A percentile compares a stretch with the other conserved stretches of the same genome.
Evolutionary conservation across 495 filamentous ascomycete species (phyloP).

Genomic region (Tuber calosporum): DNA sequence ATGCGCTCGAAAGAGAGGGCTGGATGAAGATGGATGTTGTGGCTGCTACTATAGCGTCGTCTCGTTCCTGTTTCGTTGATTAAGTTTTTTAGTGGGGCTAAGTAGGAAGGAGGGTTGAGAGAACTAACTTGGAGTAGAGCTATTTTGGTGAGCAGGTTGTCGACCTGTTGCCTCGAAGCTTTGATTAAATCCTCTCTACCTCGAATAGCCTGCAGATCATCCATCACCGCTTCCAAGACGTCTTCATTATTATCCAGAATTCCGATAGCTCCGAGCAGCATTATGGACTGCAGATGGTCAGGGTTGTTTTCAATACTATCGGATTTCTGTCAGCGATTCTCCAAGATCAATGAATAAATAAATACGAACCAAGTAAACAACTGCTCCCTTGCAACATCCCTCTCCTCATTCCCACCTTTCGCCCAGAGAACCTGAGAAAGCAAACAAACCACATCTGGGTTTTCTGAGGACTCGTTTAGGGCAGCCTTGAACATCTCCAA

Average conservation of each 20-base stretch:
- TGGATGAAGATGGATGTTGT: constrained; percentile 67
- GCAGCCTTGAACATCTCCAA: constrained; percentile 75
- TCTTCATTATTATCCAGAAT: constrained; percentile 71
- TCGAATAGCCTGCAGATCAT: constrained; percentile 64
- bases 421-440: constrained; percentile 90
- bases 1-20: constrained; percentile 67
- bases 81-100: constrained; percentile 43
- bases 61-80: constrained; percentile 39
- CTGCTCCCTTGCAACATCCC: constrained; percentile 66
- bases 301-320: constrained; percentile 58
- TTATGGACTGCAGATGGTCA: constrained; percentile 66
- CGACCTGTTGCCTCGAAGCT: constrained; percentile 46
- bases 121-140: constrained; percentile 47
- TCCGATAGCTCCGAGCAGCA: constrained; percentile 74
- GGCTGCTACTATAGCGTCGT: constrained; percentile 50
- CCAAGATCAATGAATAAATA: neutral
- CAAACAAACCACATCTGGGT: constrained; percentile 80
- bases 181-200: constrained; percentile 51
- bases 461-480: constrained; percentile 65
- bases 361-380: constrained; percentile 51
- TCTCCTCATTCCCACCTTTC: constrained; percentile 67
- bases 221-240: constrained; percentile 68
- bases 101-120: constrained; percentile 47
- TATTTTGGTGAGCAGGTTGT: constrained; percentile 54
- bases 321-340: constrained; percentile 11